Evolutionary conservation across 257 asterid genomes (phyloP).

Genomic region (Phtheirospermum japonicum): DNA sequence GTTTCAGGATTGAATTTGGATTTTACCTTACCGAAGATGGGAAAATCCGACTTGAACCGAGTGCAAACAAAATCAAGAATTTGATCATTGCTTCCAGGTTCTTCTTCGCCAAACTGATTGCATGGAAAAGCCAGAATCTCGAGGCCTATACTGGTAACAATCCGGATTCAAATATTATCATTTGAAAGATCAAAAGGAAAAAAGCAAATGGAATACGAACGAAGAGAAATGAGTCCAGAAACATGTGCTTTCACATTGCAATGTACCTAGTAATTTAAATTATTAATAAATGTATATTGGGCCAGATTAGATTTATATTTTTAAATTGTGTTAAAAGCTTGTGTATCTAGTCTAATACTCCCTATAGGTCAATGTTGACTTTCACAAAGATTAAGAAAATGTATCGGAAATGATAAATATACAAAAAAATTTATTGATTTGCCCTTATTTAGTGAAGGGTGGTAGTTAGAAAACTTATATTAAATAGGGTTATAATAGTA

Average conservation of each 20-base stretch:
- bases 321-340: too few relatives aligned
- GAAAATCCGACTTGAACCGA: conserved; percentile 69
- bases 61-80: conserved; percentile 73
- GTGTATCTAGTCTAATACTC: too few relatives aligned
- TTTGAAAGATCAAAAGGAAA: not conserved
- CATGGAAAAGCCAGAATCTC: conserved; percentile 87
- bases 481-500: too few relatives aligned
- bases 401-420: too few relatives aligned
- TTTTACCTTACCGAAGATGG: conserved; percentile 66
- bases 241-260: not conserved
- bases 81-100: conserved; percentile 69
- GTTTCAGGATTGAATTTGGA: not conserved
- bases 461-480: too few relatives aligned
- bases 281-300: too few relatives aligned
- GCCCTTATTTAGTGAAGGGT: too few relatives aligned
- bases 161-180: not conserved
- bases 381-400: too few relatives aligned
- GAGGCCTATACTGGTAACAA: conserved; percentile 41
- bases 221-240: not conserved
- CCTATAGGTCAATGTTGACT: too few relatives aligned
- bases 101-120: conserved; percentile 91
- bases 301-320: too few relatives aligned
- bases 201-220: conserved; percentile 5
- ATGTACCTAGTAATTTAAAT: not conserved
- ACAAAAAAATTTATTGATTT: too few relatives aligned